Evolutionary conservation across 768 basidiomycete genomes (phyloP).

Genomic region (Galerina sulciceps): DNA sequence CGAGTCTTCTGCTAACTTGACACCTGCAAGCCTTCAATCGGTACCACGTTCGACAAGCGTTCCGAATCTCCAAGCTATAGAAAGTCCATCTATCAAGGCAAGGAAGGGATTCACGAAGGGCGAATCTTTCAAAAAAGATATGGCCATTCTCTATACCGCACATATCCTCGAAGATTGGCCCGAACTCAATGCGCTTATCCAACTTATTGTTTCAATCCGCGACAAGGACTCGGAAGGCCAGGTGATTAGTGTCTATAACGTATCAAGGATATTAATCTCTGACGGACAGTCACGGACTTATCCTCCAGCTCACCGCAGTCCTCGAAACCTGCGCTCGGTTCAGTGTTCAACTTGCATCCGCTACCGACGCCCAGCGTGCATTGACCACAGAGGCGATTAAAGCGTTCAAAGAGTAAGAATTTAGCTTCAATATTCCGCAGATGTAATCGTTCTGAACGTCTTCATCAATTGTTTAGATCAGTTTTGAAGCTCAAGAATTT

Average conservation of each 20-base stretch:
- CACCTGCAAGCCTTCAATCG: too few species aligned
- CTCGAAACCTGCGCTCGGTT: background rate
- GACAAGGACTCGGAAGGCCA: too few species aligned
- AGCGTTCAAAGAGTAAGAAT: background rate
- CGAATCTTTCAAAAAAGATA: too few species aligned
- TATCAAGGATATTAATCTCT: background rate
- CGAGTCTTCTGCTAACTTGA: too few species aligned
- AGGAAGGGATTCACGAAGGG: too few species aligned
- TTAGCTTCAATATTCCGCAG: background rate
- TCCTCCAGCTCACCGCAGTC: background rate
- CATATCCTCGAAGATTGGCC: too few species aligned
- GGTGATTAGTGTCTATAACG: background rate
- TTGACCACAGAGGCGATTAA: background rate
- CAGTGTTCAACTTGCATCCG: background rate
- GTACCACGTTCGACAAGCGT: too few species aligned
- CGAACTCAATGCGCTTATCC: too few species aligned
- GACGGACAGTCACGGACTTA: background rate
- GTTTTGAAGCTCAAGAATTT: background rate
- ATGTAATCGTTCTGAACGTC: background rate
- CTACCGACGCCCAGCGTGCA: background rate
- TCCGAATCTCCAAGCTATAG: too few species aligned
- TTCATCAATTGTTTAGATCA: background rate
- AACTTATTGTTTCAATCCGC: too few species aligned
- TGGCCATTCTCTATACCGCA: too few species aligned
- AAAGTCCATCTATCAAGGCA: too few species aligned